Conservation (phyloP, 2,329 filamentous ascomycete genomes). For the Onygenales sp. region DNA sequence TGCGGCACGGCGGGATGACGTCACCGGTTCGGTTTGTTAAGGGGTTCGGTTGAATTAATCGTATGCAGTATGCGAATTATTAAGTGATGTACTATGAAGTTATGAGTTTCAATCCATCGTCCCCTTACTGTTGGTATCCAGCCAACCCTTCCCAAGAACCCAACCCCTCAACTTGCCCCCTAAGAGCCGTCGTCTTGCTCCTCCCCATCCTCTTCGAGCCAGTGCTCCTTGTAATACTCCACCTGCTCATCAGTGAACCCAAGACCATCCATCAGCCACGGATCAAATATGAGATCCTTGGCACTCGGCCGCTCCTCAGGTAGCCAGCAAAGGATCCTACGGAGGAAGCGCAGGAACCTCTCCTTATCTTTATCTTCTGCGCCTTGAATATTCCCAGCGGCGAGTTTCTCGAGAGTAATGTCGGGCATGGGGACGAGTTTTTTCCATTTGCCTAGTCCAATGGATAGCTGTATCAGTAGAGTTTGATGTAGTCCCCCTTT, state of each 20-base stretch:
- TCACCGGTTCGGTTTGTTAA: too few species aligned
- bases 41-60: too few species aligned
- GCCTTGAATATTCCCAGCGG: neutral
- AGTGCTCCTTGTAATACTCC: slow-evolving; percentile 11
- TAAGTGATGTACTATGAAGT: too few species aligned
- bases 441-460: slow-evolving; percentile 9
- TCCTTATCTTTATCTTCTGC: slow-evolving; percentile 6
- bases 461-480: slow-evolving; percentile 1
- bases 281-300: slow-evolving; percentile 10
- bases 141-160: too few species aligned
- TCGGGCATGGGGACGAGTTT: slow-evolving; percentile 12
- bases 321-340: slow-evolving; percentile 13
- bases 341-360: slow-evolving; percentile 10
- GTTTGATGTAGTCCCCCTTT: neutral
- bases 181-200: neutral
- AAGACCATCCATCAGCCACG: slow-evolving; percentile 8
- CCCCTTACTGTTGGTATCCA: too few species aligned
- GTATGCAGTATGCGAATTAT: too few species aligned
- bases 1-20: too few species aligned
- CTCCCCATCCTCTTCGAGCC: slow-evolving; percentile 6
- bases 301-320: slow-evolving; percentile 13
- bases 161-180: too few species aligned
- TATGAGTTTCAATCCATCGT: too few species aligned
- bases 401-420: slow-evolving; percentile 6
- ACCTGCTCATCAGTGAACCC: slow-evolving; percentile 5